Evolutionary conservation across 1,284 basidiomycete species (phyloP).

Genomic region (Trichosporon coremiiforme): DNA sequence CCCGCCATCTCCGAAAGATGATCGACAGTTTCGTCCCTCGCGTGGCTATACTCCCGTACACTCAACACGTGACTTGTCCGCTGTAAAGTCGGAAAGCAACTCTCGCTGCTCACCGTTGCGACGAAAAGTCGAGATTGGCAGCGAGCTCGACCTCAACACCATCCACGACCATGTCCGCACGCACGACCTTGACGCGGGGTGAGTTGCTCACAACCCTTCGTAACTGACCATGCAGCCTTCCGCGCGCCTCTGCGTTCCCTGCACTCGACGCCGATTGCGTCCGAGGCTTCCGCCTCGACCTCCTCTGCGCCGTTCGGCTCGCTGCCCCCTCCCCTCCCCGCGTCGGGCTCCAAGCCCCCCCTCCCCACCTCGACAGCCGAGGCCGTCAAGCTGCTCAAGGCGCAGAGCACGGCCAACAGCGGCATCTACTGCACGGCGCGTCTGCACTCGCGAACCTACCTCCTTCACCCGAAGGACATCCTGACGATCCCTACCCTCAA

Average conservation of each 20-base stretch:
- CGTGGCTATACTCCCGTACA: not conserved
- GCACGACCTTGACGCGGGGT: slow-evolving; percentile 34
- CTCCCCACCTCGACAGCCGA: slow-evolving; percentile 39
- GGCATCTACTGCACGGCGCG: slow-evolving; percentile 84
- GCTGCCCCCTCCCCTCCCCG: slow-evolving; percentile 46
- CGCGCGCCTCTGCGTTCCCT: slow-evolving; percentile 29
- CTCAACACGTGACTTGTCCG: not conserved
- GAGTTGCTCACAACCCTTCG: not conserved
- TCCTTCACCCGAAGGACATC: slow-evolving; percentile 83
- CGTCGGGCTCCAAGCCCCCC: slow-evolving; percentile 26
- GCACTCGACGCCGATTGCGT: slow-evolving; percentile 33
- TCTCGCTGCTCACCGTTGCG: not conserved
- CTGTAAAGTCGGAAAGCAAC: not conserved
- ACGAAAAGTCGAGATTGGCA: slow-evolving; percentile 8
- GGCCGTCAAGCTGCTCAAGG: slow-evolving; percentile 57
- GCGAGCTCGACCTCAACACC: not conserved
- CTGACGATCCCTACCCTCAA: slow-evolving; percentile 88
- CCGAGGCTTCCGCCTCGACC: slow-evolving; percentile 32
- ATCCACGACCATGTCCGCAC: slow-evolving; percentile 30
- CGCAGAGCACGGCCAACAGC: slow-evolving; percentile 62
- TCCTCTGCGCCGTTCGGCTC: slow-evolving; percentile 28
- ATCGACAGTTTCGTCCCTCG: not conserved
- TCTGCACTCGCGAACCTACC: slow-evolving; percentile 83
- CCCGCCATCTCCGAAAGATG: not conserved
- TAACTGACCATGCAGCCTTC: slow-evolving; percentile 16